Evolutionary conservation across 2,329 filamentous ascomycete species (phyloP).

Genomic region (Bertia moriformis): DNA sequence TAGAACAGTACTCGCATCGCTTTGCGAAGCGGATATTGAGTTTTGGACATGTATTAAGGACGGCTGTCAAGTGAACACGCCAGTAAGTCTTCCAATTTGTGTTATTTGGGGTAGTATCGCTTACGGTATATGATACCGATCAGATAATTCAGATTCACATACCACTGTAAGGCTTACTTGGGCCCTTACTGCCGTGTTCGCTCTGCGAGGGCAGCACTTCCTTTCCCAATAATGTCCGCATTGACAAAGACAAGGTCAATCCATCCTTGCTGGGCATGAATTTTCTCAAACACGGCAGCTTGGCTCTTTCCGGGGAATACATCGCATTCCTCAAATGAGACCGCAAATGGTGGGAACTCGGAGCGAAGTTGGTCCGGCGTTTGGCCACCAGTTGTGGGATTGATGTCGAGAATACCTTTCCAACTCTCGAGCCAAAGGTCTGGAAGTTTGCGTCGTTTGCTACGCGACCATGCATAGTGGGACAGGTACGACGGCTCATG

Average conservation of each 20-base stretch:
- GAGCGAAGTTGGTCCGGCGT: constrained; percentile 9
- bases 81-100: no score
- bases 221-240: constrained; percentile 29
- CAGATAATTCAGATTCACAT: constrained; percentile 19
- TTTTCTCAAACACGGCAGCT: constrained; percentile 15
- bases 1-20: no score
- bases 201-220: constrained; percentile 12
- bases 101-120: no score
- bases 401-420: constrained; percentile 1
- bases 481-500: no score
- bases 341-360: constrained; percentile 10
- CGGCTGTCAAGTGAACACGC: no score
- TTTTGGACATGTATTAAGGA: no score
- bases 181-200: constrained; percentile 16
- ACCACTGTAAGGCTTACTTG: constrained; percentile 16
- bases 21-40: no score
- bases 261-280: constrained; percentile 14
- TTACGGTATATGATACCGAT: constrained; percentile 27
- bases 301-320: constrained; percentile 19
- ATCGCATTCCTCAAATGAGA: constrained; percentile 14
- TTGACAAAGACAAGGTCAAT: constrained; percentile 33
- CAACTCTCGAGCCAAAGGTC: no score
- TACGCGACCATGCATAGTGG: no score
- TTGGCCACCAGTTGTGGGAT: background rate
- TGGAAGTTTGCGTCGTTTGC: no score